phyloP scores from a whole-genome alignment of 345 rosid species.

The Rubroshorea leprosula region DNA sequence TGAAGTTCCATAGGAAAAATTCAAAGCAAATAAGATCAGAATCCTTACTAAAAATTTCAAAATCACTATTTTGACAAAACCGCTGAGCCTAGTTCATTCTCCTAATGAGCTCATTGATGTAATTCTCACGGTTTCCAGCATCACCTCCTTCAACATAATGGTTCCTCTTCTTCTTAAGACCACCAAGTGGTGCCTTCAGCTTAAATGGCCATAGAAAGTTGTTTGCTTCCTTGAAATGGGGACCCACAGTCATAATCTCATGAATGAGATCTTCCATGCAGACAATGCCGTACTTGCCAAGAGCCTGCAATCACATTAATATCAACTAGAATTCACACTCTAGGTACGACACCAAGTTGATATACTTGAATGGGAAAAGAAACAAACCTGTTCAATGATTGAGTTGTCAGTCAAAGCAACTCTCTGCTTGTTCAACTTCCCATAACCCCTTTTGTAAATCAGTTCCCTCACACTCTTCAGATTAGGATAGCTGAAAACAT shows the following conservation, averaged over 20 bases:
- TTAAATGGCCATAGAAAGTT: background rate
- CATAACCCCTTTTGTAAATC: background rate
- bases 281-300: background rate
- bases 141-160: background rate
- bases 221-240: background rate
- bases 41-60: background rate
- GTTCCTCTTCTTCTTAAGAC: background rate
- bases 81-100: background rate
- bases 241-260: background rate
- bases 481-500: background rate
- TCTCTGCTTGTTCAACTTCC: background rate
- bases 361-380: background rate
- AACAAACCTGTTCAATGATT: background rate
- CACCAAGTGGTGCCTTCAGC: background rate
- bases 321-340: background rate
- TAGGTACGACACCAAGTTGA: background rate
- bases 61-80: background rate
- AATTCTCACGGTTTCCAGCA: background rate
- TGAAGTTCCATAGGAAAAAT: background rate
- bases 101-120: background rate
- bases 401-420: background rate
- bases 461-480: background rate
- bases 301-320: background rate
- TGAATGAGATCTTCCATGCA: background rate
- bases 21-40: background rate